Percentiles rank a stretch among this genome's conserved stretches.
phyloP scores from a whole-genome alignment of 2,329 filamentous ascomycete genomes.

The Nothophaeocryptopus gaeumannii region DNA sequence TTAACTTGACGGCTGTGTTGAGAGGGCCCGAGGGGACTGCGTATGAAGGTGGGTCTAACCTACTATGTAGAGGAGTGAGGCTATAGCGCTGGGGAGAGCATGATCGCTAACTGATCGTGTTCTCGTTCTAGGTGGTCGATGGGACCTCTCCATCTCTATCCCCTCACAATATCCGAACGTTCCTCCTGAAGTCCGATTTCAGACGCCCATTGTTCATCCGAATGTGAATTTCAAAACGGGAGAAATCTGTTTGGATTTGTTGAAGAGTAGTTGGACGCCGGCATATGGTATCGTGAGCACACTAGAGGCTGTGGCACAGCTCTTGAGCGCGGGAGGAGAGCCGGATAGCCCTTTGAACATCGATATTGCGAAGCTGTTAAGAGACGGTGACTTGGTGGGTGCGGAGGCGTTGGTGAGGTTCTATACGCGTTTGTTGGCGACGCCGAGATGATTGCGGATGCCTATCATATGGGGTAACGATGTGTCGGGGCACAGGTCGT shows the following conservation, averaged over 20 bases:
- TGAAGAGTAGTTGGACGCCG: conserved; percentile 75
- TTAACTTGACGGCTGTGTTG: conserved; percentile 60
- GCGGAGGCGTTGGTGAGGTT: conserved; percentile 69
- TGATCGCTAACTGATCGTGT: background rate
- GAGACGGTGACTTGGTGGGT: conserved; percentile 65
- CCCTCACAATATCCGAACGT: conserved; percentile 74
- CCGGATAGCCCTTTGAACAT: conserved; percentile 75
- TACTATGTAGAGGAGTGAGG: background rate
- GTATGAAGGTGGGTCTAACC: conserved; percentile 54
- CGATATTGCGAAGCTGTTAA: conserved; percentile 69
- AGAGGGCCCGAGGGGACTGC: conserved; percentile 58
- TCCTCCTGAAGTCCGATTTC: conserved; percentile 75
- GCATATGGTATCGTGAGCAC: conserved; percentile 77
- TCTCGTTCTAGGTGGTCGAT: conserved; percentile 62
- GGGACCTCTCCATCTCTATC: conserved; percentile 75
- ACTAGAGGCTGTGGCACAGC: conserved; percentile 68
- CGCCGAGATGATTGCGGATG: conserved; percentile 12
- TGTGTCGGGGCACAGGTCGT: too few relatives aligned
- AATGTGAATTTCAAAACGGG: conserved; percentile 74
- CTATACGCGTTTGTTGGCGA: conserved; percentile 58
- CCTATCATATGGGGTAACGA: too few relatives aligned
- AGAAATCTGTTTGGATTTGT: conserved; percentile 89
- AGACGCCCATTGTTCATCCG: conserved; percentile 80
- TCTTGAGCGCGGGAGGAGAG: conserved; percentile 62
- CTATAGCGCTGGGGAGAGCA: background rate